Percentiles rank a stretch among this genome's conserved stretches.
Evolutionary conservation across 1,284 basidiomycete species (phyloP).

Genomic region (Ceratobasidium sp.): DNA sequence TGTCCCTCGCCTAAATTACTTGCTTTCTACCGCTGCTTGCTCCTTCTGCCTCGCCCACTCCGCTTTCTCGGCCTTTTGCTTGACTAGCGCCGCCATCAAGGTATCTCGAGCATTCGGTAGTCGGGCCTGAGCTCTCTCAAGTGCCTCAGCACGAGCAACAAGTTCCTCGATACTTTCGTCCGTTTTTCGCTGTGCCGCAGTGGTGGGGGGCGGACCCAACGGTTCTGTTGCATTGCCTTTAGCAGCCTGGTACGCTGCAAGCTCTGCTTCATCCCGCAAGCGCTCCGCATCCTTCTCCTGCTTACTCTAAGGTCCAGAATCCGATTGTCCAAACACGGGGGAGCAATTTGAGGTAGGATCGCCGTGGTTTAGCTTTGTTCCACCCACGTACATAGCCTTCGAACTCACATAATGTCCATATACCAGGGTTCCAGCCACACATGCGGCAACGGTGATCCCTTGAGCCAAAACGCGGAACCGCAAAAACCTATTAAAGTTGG

Average conservation of each 20-base stretch:
- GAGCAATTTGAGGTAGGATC: not conserved
- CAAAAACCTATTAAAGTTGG: slow-evolving; percentile 52
- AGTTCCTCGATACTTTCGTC: slow-evolving; percentile 31
- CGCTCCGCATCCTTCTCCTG: slow-evolving; percentile 27
- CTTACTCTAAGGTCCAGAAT: not conserved
- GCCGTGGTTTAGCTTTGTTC: too few relatives aligned
- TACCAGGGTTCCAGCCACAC: slow-evolving; percentile 48
- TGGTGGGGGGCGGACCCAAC: slow-evolving; percentile 14
- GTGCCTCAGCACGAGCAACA: slow-evolving; percentile 22
- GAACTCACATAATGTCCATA: slow-evolving; percentile 39
- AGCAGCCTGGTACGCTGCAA: slow-evolving; percentile 11
- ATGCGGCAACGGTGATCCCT: slow-evolving; percentile 52
- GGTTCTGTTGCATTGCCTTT: not conserved
- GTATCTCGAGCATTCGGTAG: slow-evolving; percentile 27
- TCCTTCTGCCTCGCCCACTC: slow-evolving; percentile 36
- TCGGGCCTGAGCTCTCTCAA: slow-evolving; percentile 22
- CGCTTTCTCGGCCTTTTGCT: slow-evolving; percentile 36
- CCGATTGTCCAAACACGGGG: not conserved
- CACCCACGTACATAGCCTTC: not conserved
- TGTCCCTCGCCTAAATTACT: not conserved
- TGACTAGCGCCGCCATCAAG: slow-evolving; percentile 28
- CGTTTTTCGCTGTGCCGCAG: slow-evolving; percentile 9
- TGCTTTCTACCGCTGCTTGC: not conserved
- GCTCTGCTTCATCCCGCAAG: slow-evolving; percentile 12
- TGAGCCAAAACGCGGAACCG: slow-evolving; percentile 53